phyloP scores from a whole-genome alignment of 371 early-diverging fungal species.

The Funneliformis caledonium region DNA sequence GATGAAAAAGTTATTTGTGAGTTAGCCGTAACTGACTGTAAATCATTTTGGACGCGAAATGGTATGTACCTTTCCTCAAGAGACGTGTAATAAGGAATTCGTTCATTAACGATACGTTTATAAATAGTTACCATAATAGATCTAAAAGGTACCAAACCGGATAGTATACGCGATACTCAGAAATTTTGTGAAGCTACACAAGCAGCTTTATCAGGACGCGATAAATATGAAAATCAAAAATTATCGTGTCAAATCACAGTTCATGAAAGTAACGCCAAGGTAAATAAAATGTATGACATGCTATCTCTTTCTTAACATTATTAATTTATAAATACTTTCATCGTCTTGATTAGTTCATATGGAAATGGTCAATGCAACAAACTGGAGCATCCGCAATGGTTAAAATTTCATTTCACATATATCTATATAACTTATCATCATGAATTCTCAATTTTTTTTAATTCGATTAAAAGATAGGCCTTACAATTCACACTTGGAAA shows the following conservation, averaged over 20 bases:
- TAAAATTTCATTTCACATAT: neutral
- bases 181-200: conserved; percentile 22
- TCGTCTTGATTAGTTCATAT: neutral
- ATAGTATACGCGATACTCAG: neutral
- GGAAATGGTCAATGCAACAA: conserved; percentile 1
- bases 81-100: neutral
- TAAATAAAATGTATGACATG: neutral
- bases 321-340: neutral
- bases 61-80: neutral
- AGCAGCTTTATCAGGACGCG: conserved; percentile 27
- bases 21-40: conserved; percentile 27
- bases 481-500: conserved; percentile 6
- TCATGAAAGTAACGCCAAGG: neutral
- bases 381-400: neutral
- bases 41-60: conserved; percentile 17
- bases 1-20: conserved; percentile 31
- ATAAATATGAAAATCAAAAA: neutral
- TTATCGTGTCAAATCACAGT: conserved; percentile 17
- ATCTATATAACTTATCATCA: no score
- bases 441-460: no score
- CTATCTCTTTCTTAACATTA: no score
- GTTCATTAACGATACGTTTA: neutral
- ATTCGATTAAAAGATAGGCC: conserved; percentile 3
- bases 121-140: conserved; percentile 5
- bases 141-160: conserved; percentile 14